phyloP scores from a whole-genome alignment of 805 yeast genomes.

The Kockiozyma suomiensis region DNA sequence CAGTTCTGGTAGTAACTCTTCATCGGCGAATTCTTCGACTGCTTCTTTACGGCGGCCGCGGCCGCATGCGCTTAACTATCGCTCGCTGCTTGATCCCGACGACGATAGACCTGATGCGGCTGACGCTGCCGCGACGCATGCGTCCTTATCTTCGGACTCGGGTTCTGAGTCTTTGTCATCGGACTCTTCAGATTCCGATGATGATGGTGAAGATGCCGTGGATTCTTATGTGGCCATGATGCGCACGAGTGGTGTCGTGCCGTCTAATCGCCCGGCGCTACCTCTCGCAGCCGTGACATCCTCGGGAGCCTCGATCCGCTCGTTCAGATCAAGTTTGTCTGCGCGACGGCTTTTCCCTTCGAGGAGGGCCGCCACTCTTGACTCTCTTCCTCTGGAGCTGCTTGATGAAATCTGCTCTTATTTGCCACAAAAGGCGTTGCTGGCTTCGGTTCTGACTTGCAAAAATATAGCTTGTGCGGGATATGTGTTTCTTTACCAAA shows the following conservation, averaged over 20 bases:
- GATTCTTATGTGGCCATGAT: not conserved
- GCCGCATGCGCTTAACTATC: conserved; percentile 10
- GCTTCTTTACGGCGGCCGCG: conserved; percentile 8
- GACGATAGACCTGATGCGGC: too few species aligned
- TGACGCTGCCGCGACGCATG: not conserved
- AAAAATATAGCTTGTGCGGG: conserved; percentile 28
- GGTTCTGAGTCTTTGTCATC: conserved; percentile 14
- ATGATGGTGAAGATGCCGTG: conserved; percentile 2
- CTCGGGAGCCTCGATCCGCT: conserved; percentile 31
- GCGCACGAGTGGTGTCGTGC: conserved; percentile 12
- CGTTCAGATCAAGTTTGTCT: conserved; percentile 29
- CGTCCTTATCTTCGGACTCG: conserved; percentile 9
- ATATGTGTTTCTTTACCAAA: conserved; percentile 49
- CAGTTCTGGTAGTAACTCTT: not conserved
- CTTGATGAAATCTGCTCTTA: conserved; percentile 35
- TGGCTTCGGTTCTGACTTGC: conserved; percentile 51
- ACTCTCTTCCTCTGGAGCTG: conserved; percentile 38
- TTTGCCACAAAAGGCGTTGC: conserved; percentile 47
- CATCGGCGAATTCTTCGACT: conserved; percentile 1
- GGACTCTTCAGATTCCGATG: conserved; percentile 13
- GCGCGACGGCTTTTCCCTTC: conserved; percentile 11
- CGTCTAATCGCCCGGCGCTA: conserved; percentile 7
- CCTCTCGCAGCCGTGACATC: conserved; percentile 15
- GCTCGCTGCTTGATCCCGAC: conserved; percentile 24
- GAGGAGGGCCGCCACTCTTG: conserved; percentile 26